phyloP scores from a whole-genome alignment of 495 filamentous ascomycete genomes.

The Penicillium maclennaniae region DNA sequence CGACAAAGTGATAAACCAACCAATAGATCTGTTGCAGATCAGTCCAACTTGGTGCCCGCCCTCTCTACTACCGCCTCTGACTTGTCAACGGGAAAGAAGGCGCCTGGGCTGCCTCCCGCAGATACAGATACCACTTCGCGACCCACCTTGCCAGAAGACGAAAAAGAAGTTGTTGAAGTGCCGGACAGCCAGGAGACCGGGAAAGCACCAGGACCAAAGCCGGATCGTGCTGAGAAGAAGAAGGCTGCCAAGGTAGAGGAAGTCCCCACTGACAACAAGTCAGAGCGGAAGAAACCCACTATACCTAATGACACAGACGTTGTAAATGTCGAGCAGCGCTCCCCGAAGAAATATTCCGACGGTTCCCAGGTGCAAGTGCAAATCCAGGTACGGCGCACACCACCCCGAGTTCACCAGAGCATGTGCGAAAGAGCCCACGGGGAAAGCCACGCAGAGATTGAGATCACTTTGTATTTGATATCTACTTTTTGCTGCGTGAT shows the following conservation, averaged over 20 bases:
- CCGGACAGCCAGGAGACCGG: slow-evolving; percentile 33
- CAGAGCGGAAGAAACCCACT: slow-evolving; percentile 1
- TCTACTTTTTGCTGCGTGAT: slow-evolving; percentile 1
- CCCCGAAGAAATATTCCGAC: not conserved
- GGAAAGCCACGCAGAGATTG: slow-evolving; percentile 2
- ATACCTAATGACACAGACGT: not conserved
- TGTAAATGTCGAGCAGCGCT: not conserved
- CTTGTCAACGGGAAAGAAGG: not conserved
- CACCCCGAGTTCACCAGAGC: slow-evolving; percentile 4
- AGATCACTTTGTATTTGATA: not conserved
- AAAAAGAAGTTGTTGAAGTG: slow-evolving; percentile 29
- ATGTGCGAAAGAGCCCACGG: slow-evolving; percentile 6
- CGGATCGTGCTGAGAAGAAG: not conserved
- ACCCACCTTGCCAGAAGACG: not conserved
- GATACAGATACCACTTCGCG: not conserved
- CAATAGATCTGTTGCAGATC: not conserved
- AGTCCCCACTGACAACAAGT: not conserved
- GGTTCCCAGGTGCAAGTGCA: slow-evolving; percentile 11
- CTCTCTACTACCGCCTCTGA: not conserved
- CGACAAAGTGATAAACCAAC: not conserved
- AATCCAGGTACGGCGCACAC: slow-evolving; percentile 16
- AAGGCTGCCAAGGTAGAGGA: not conserved
- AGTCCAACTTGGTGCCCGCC: slow-evolving; percentile 8
- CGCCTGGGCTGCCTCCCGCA: not conserved
- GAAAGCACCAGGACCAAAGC: not conserved